Conservation (phyloP, 2,329 filamentous ascomycete species). For the Trichophyton mentagrophytes region DNA sequence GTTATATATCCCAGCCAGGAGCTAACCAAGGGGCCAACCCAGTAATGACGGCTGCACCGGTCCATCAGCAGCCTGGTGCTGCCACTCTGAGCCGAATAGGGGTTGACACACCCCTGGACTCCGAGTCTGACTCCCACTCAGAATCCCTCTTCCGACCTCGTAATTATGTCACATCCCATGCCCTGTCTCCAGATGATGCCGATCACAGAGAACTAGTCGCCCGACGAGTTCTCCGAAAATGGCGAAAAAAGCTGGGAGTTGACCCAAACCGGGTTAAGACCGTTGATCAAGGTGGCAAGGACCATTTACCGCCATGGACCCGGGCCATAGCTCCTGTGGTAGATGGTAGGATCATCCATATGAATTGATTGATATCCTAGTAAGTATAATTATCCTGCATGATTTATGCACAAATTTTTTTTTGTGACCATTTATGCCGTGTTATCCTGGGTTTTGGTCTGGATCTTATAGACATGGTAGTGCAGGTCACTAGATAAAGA, state of each 20-base stretch:
- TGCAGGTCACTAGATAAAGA: too few species aligned
- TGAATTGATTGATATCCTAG: constrained; percentile 5
- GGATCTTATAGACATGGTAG: neutral
- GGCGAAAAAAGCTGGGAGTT: constrained; percentile 57
- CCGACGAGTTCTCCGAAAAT: constrained; percentile 57
- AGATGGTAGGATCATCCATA: constrained; percentile 56
- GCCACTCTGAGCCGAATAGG: constrained; percentile 15
- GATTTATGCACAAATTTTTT: too few species aligned
- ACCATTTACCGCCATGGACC: constrained; percentile 59
- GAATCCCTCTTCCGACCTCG: constrained; percentile 27
- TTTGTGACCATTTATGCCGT: too few species aligned
- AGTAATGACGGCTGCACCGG: neutral
- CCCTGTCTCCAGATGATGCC: constrained; percentile 35
- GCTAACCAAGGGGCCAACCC: neutral
- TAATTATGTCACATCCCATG: constrained; percentile 28
- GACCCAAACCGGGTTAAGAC: constrained; percentile 39
- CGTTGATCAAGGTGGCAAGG: constrained; percentile 44
- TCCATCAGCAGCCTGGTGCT: neutral
- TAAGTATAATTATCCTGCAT: neutral
- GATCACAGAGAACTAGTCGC: constrained; percentile 50
- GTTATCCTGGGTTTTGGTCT: too few species aligned
- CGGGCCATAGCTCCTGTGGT: constrained; percentile 63
- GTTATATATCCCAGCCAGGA: neutral
- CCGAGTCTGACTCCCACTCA: constrained; percentile 31
- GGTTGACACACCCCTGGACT: constrained; percentile 22